Conservation (phyloP, 495 filamentous ascomycete species). For the Neurospora pannonica region DNA sequence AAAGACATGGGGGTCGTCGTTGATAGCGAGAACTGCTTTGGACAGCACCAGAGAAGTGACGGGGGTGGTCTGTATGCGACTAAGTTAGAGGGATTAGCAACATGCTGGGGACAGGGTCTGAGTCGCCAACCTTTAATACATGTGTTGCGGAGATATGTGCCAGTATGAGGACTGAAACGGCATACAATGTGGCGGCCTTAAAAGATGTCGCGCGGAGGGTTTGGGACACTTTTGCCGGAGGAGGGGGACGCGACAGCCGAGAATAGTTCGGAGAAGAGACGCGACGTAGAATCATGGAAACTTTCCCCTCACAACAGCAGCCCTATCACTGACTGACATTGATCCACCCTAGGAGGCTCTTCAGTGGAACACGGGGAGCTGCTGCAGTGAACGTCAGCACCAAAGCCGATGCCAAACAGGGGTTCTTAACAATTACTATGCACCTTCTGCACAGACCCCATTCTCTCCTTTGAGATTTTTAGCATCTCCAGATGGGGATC, state of each 20-base stretch:
- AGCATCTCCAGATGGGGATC: background rate
- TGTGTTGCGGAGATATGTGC: background rate
- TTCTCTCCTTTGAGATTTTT: background rate
- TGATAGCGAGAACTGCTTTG: background rate
- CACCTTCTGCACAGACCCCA: background rate
- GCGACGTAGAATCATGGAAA: background rate
- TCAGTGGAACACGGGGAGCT: background rate
- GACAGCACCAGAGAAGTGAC: background rate
- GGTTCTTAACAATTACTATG: background rate
- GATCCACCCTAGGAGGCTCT: background rate
- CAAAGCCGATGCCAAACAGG: background rate
- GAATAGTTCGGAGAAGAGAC: background rate
- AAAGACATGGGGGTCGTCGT: background rate
- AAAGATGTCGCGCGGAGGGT: background rate
- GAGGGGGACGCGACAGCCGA: background rate
- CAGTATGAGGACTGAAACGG: background rate
- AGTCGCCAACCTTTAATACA: background rate
- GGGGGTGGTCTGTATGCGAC: background rate
- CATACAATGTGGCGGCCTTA: background rate
- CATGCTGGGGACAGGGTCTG: background rate
- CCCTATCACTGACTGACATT: background rate
- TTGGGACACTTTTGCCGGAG: background rate
- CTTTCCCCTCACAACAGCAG: background rate
- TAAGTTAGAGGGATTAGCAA: background rate
- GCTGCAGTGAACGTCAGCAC: background rate